Percentiles rank a stretch among this genome's conserved stretches.
Evolutionary conservation across 2,329 filamentous ascomycete genomes (phyloP).

Genomic region (Orbilia ellipsospora): DNA sequence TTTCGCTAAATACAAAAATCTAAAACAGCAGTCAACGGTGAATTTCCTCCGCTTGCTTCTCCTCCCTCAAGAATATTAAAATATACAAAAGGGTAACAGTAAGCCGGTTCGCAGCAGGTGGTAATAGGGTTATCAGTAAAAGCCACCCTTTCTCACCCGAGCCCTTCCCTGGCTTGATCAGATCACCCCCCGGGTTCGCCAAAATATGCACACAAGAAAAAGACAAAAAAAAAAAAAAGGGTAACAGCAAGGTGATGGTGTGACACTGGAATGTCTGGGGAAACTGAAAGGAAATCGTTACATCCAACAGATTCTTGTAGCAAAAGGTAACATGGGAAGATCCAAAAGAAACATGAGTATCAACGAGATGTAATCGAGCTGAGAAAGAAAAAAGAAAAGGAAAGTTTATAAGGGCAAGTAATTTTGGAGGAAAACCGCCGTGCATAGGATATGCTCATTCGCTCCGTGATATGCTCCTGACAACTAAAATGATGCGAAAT

Average conservation of each 20-base stretch:
- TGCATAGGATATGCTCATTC: slow-evolving; percentile 29
- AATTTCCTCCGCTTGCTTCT: not conserved
- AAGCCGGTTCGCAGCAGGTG: slow-evolving; percentile 51
- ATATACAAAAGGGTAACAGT: slow-evolving; percentile 35
- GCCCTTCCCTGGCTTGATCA: not conserved
- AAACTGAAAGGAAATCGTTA: slow-evolving; percentile 46
- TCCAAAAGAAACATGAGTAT: slow-evolving; percentile 15
- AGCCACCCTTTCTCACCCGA: slow-evolving; percentile 1
- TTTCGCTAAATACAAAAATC: slow-evolving; percentile 40
- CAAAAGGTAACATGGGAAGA: slow-evolving; percentile 31
- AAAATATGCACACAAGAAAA: slow-evolving; percentile 13
- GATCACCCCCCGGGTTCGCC: not conserved
- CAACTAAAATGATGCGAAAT: slow-evolving; percentile 18
- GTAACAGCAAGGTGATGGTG: slow-evolving; percentile 11
- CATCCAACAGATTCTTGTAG: slow-evolving; percentile 45
- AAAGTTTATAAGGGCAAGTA: not conserved
- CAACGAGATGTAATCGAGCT: not conserved
- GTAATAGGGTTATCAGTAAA: slow-evolving; percentile 10
- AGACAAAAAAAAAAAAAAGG: not conserved
- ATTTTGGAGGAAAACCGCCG: slow-evolving; percentile 15
- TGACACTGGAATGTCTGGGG: slow-evolving; percentile 36
- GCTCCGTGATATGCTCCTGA: slow-evolving; percentile 46
- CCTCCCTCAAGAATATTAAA: slow-evolving; percentile 17
- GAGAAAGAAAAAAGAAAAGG: slow-evolving; percentile 17
- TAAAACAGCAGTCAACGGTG: not conserved